phyloP scores from a whole-genome alignment of 768 basidiomycete species.

The Termitomyces sp. region DNA sequence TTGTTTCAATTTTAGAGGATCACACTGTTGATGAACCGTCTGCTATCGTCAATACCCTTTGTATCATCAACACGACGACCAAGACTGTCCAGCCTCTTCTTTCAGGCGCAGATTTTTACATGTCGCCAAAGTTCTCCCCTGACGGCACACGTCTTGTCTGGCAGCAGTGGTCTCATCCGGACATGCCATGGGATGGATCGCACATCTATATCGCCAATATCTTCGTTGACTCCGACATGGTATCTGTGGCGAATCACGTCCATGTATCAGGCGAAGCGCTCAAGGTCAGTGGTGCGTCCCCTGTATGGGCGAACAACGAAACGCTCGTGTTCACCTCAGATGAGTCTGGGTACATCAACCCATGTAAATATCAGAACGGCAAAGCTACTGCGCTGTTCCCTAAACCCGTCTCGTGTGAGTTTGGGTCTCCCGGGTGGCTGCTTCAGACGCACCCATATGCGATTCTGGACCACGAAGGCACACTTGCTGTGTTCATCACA shows the following conservation, averaged over 20 bases:
- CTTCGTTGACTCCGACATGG: conserved; percentile 15
- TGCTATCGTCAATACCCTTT: conserved; percentile 53
- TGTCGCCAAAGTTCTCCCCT: conserved; percentile 33
- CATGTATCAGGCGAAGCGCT: conserved; percentile 50
- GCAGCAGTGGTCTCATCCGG: conserved; percentile 25
- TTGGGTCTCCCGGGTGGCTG: conserved; percentile 53
- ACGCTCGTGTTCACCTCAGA: conserved; percentile 64
- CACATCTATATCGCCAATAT: conserved; percentile 43
- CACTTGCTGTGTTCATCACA: conserved; percentile 33
- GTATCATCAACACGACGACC: conserved; percentile 46
- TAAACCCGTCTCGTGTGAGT: conserved; percentile 47
- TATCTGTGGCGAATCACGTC: conserved; percentile 32
- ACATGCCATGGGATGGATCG: conserved; percentile 26
- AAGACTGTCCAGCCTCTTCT: conserved; percentile 42
- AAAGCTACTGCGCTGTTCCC: conserved; percentile 36
- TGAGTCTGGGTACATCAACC: conserved; percentile 63
- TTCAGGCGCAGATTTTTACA: conserved; percentile 71
- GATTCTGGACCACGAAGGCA: conserved; percentile 33
- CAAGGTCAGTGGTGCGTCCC: conserved; percentile 54
- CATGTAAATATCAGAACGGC: conserved; percentile 46
- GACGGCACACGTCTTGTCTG: conserved; percentile 21
- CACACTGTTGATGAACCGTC: conserved; percentile 54
- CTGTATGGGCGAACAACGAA: conserved; percentile 55
- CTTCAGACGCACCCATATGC: conserved; percentile 48
- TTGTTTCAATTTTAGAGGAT: conserved; percentile 68